Evolutionary conservation across 2,329 filamentous ascomycete species (phyloP).

Genomic region (Phoma herbarum): DNA sequence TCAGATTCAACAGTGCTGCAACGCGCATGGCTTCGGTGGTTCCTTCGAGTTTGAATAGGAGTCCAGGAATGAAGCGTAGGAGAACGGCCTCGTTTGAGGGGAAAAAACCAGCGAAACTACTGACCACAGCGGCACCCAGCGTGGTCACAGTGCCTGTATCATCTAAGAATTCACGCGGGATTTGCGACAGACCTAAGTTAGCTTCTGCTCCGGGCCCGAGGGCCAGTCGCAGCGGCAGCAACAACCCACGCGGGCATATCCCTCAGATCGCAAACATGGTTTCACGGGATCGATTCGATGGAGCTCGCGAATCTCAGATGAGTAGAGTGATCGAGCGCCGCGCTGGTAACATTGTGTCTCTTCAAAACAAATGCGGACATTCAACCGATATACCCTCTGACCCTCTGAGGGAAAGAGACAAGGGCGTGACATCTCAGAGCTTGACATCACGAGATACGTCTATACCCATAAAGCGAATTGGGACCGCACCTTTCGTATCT

Average conservation of each 20-base stretch:
- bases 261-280: not conserved
- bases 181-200: not conserved
- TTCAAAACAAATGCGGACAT: not conserved
- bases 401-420: not conserved
- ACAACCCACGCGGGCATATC: not conserved
- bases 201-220: not conserved
- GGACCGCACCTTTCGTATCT: not conserved
- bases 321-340: too few species aligned
- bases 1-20: not conserved
- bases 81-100: not conserved
- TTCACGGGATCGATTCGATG: not conserved
- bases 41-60: not conserved
- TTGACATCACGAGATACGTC: too few species aligned
- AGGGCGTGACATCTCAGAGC: too few species aligned
- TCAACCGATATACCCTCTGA: not conserved
- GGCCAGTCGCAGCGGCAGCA: not conserved
- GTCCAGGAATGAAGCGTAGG: not conserved
- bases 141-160: not conserved
- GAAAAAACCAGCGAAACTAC: not conserved
- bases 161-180: not conserved
- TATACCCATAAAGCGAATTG: not conserved
- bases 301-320: too few species aligned
- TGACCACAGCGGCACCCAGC: not conserved
- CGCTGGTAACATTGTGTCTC: too few species aligned
- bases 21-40: not conserved